Percentiles rank a stretch among this genome's conserved stretches.
Evolutionary conservation across 192 early-diverging fungal genomes (phyloP).

Genomic region (Backusella westeae): DNA sequence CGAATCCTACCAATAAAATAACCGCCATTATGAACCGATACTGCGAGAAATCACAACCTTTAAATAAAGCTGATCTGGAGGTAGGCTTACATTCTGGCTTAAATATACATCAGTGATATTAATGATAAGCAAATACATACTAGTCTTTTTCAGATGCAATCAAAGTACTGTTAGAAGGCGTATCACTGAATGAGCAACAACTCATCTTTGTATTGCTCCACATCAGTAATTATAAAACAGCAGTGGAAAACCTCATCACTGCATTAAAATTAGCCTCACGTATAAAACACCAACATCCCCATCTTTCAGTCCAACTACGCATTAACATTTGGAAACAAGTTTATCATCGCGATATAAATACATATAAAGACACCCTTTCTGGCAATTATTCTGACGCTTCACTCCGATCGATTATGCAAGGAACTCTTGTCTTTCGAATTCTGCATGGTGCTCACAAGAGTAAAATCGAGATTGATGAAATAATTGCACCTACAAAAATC

Average conservation of each 20-base stretch:
- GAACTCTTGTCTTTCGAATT: not conserved
- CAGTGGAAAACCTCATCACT: not conserved
- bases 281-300: not conserved
- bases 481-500: not conserved
- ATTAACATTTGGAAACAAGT: not conserved
- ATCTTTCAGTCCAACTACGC: not conserved
- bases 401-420: not conserved
- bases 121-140: not conserved
- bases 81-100: not conserved
- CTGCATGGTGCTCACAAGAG: not conserved
- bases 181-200: not conserved
- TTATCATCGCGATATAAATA: not conserved
- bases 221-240: not conserved
- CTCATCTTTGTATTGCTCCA: not conserved
- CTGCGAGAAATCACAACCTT: not conserved
- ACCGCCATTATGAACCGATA: not conserved
- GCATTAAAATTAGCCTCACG: not conserved
- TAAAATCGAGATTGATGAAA: not conserved
- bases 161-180: not conserved
- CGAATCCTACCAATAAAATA: not conserved
- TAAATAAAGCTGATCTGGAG: not conserved
- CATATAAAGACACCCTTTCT: not conserved
- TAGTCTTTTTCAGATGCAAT: not conserved
- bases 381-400: not conserved
- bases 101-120: not conserved